Base-by-base conservation (phyloP, 2,329 filamentous ascomycete species). In the Knufia petricola region DNA sequence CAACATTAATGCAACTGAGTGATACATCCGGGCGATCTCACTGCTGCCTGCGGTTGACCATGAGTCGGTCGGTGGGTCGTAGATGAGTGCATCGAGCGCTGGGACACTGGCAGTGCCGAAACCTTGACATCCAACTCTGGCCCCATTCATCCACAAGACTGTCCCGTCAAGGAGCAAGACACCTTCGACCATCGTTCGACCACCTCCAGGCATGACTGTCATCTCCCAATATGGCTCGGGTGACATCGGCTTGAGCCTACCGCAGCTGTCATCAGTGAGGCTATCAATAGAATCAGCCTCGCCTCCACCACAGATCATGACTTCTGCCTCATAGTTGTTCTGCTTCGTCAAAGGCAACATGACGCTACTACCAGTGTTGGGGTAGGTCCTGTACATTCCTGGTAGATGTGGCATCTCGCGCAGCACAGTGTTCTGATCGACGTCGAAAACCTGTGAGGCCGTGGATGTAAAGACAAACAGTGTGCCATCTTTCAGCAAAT, bases 121-220 rank as follows among this genome's bases (percentile, higher is more conserved):
- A 13, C 78, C 78, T 64, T 81, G 76, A 24, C 75, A 72, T 52
- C 78, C 78, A 50, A 66, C 63, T 51, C 74, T 74, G 56, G 70
- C 75, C 50, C 78, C 78, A 58, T 81, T 81, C 50, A 80, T 64
- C 70, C 74, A 79, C 45, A 77, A 61, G 34, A 79, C 69, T 1
- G 73, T 80, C 31, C 78, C 78, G 55, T 82, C 78, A 6, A 78
- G 72, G 31, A 82, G 71, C 9, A 80, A 66, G 31, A 73, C 72
- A 24, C 73, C 76, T 61, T 80, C 77, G 28, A 80, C 74, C 77
- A 81, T 81, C 41, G 70, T 72, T 53, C 72, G 73, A 23, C 73
- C 75, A 58, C 75, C 66, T 24, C 52, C 43, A 4, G 75, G 76
- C 77, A 80, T 80, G 10, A 68, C 63, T 54, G 79, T 77, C 67